Base-by-base conservation (phyloP, 139 green algal species). In the Protoeuglena noctilucae region DNA sequence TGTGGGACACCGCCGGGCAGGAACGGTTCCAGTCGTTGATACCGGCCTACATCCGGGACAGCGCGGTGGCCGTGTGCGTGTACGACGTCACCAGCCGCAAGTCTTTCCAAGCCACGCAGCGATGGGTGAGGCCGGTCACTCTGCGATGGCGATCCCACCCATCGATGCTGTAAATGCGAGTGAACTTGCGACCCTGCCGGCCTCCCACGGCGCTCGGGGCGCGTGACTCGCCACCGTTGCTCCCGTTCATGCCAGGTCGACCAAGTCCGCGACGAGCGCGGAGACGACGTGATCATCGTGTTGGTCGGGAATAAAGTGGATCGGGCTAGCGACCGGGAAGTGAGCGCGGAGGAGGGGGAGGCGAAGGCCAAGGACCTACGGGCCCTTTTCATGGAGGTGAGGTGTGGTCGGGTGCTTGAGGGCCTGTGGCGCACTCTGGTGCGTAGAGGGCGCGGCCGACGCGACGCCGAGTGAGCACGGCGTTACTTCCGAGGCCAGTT, bases 311-410 rank as follows among this genome's bases (percentile, higher is more conserved):
- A 99, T 76, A 99, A 99, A 69, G 97, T 89, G 18, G 91, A 99
- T 62, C 60, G 97, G 47, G 79, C 94, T 22, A 89, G 97, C 63
- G 94, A 93, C 65, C 71, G 89, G 77, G 81, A 62, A 27, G 65
- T 24, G 53, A 53, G 31, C 12, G 49, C 6, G 5, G 49, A 55
- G 49, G 49, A 55, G 34, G 34, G 34, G 9, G 34, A 43, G 34
- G 34, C 34, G 34, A 7, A 12, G 9, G 25, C 54, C 24, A 3
- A 52, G 12, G 92, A 98, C 60, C 70, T 92, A 24, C 77, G 66
- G 23, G 91, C 97, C 1, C 93, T 95, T 66, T 98, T 98, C 63
- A 95, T 99, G 26, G 92, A 99, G n/a, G n/a, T n/a, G n/a, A n/a
- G n/a, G n/a, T n/a, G n/a, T n/a, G n/a, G n/a, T n/a, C n/a, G n/a